Evolutionary conservation across 768 basidiomycete genomes (phyloP).

Genomic region (Termitomyces sp.): DNA sequence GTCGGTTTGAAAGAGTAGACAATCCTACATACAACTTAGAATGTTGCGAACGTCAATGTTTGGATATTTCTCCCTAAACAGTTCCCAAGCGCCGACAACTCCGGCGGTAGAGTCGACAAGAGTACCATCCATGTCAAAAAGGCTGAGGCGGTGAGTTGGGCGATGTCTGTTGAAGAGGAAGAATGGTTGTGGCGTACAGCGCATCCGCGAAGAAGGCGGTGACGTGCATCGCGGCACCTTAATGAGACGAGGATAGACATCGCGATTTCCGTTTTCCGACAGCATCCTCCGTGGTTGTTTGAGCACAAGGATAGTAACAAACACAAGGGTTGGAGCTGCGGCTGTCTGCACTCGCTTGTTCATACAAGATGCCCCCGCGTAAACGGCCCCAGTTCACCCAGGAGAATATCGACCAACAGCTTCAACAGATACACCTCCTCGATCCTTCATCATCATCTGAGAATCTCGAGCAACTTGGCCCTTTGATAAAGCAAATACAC

Average conservation of each 20-base stretch:
- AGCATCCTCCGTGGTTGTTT: constrained; percentile 22
- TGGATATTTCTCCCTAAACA: constrained; percentile 69
- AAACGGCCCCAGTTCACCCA: constrained; percentile 72
- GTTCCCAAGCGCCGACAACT: constrained; percentile 77
- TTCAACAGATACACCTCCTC: constrained; percentile 86
- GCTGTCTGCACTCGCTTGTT: constrained; percentile 9
- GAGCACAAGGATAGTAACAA: constrained; percentile 30
- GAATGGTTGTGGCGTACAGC: constrained; percentile 27
- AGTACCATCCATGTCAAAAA: constrained; percentile 85
- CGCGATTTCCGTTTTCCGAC: not conserved
- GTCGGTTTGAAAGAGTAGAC: not conserved
- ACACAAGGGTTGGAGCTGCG: constrained; percentile 19
- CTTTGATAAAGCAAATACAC: constrained; percentile 92
- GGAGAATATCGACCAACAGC: constrained; percentile 82
- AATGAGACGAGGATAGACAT: not conserved
- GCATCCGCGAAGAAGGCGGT: constrained; percentile 33
- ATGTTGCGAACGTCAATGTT: constrained; percentile 55
- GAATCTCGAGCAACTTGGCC: constrained; percentile 93
- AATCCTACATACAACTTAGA: constrained; percentile 48
- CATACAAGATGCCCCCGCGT: constrained; percentile 64
- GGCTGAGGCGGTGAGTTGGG: constrained; percentile 28
- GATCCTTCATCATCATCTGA: constrained; percentile 87
- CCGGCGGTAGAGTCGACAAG: constrained; percentile 80
- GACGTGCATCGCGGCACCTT: constrained; percentile 24
- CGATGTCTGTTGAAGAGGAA: not conserved